Evolutionary conservation across 495 filamentous ascomycete species (phyloP).

Genomic region (Aspergillus coremiiformis): DNA sequence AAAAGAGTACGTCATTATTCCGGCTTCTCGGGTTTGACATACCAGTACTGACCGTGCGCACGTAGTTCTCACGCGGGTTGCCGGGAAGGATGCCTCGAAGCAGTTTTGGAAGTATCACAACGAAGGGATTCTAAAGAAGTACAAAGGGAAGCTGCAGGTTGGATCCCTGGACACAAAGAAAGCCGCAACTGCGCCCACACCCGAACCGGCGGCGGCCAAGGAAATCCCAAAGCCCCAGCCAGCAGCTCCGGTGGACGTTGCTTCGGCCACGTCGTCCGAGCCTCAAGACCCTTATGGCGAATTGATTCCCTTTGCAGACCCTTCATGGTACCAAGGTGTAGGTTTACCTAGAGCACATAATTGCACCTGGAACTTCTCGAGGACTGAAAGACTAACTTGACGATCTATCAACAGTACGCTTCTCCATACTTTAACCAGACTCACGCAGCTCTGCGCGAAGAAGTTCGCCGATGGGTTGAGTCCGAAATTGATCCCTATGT

Average conservation of each 20-base stretch:
- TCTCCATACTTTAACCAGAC: constrained; percentile 94
- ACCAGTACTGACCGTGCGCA: constrained; percentile 15
- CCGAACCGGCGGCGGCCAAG: constrained; percentile 44
- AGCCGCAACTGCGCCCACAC: constrained; percentile 44
- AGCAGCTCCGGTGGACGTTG: constrained; percentile 42
- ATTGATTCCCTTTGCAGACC: constrained; percentile 86
- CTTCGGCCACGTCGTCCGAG: constrained; percentile 41
- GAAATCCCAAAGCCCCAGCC: constrained; percentile 47
- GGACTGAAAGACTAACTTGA: constrained; percentile 7
- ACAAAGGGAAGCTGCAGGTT: constrained; percentile 76
- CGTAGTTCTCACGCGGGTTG: constrained; percentile 78
- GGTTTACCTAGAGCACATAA: constrained; percentile 26
- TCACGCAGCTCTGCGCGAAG: constrained; percentile 80
- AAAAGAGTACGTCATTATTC: constrained; percentile 66
- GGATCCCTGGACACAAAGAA: constrained; percentile 88
- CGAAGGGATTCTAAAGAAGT: constrained; percentile 89
- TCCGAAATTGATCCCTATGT: constrained; percentile 84
- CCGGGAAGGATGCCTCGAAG: constrained; percentile 92
- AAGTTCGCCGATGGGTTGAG: constrained; percentile 89
- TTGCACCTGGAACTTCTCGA: neutral
- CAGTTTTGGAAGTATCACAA: constrained; percentile 99
- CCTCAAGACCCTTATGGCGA: constrained; percentile 80
- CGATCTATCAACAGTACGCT: constrained; percentile 56
- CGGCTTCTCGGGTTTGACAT: neutral
- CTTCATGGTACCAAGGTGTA: constrained; percentile 94